Percentiles rank a stretch among this genome's conserved stretches.
These are phyloP conservation scores for Polyporus arcularius DNA, from an alignment of 768 basidiomycete species.

Conservation along the genomic window DNA sequence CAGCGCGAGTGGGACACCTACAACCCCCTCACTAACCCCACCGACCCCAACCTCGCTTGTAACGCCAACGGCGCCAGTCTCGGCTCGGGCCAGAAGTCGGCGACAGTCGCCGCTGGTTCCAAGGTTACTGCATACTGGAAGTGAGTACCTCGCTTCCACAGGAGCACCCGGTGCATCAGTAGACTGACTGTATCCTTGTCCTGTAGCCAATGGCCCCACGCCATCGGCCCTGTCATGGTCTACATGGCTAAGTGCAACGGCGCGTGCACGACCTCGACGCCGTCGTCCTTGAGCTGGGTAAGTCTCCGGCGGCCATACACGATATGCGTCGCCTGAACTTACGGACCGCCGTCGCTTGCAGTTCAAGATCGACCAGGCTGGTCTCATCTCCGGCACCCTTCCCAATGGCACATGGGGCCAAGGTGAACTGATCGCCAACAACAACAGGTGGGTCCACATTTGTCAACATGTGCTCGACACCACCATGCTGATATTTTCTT, in stretches of 20 bases:
- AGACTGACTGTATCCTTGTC: background rate
- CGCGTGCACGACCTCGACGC: slow-evolving; percentile 33
- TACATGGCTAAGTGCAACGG: slow-evolving; percentile 41
- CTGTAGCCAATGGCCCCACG: slow-evolving; percentile 34
- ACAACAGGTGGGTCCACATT: slow-evolving; percentile 20
- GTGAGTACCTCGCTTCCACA: slow-evolving; percentile 9
- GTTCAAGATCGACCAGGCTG: slow-evolving; percentile 41
- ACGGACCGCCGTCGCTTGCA: background rate
- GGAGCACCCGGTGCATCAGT: background rate
- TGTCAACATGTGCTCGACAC: background rate
- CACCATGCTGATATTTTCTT: background rate
- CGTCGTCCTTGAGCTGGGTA: slow-evolving; percentile 33
- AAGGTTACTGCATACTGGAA: slow-evolving; percentile 42
- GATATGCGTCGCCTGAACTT: background rate
- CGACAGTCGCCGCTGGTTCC: slow-evolving; percentile 40
- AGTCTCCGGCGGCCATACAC: background rate
- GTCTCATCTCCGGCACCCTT: slow-evolving; percentile 34
- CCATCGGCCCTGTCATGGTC: slow-evolving; percentile 34
- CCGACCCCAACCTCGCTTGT: slow-evolving; percentile 37
- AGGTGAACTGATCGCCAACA: slow-evolving; percentile 36
- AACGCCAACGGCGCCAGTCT: slow-evolving; percentile 37
- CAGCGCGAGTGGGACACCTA: slow-evolving; percentile 43
- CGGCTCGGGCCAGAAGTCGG: slow-evolving; percentile 36
- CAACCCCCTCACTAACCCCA: slow-evolving; percentile 40
- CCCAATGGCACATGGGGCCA: slow-evolving; percentile 35